phyloP scores from a whole-genome alignment of 1,139 yeast genomes.

The Kazachstania sp. region DNA sequence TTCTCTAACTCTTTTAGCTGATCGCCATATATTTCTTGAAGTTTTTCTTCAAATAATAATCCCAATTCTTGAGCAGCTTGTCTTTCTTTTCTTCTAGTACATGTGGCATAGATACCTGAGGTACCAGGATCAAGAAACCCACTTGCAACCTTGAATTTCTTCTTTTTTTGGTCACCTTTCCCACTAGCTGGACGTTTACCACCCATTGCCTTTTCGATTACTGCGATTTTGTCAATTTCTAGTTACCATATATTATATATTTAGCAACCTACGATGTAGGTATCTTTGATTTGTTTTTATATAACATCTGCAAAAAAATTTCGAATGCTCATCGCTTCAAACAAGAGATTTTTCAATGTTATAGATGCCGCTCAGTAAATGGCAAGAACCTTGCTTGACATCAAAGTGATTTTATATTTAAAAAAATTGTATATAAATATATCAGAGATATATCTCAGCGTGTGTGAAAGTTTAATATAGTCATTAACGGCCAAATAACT shows the following conservation, averaged over 20 bases:
- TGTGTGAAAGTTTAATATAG: neutral
- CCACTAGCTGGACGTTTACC: slow-evolving; percentile 7
- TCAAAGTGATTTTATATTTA: neutral
- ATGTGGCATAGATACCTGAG: slow-evolving; percentile 78
- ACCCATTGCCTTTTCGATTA: neutral
- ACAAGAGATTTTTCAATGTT: neutral
- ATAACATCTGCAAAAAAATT: neutral
- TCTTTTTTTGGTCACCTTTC: slow-evolving; percentile 8
- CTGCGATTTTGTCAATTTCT: neutral
- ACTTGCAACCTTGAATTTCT: slow-evolving; percentile 23
- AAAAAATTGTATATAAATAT: neutral
- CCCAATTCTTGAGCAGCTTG: slow-evolving; percentile 68
- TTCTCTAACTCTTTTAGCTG: slow-evolving; percentile 33
- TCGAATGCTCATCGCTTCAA: neutral
- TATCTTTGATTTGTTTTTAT: neutral
- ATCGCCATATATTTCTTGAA: slow-evolving; percentile 44
- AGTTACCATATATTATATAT: neutral
- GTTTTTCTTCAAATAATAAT: slow-evolving; percentile 50
- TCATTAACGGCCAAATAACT: slow-evolving; percentile 6
- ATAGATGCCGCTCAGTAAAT: neutral
- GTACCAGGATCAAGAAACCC: slow-evolving; percentile 59
- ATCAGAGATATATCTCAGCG: no score
- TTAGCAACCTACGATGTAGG: neutral
- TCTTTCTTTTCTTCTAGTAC: slow-evolving; percentile 68
- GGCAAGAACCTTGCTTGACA: no score